Evolutionary conservation across 139 green algal species (phyloP).

Genomic region (Raphidocelis subcapitata): DNA sequence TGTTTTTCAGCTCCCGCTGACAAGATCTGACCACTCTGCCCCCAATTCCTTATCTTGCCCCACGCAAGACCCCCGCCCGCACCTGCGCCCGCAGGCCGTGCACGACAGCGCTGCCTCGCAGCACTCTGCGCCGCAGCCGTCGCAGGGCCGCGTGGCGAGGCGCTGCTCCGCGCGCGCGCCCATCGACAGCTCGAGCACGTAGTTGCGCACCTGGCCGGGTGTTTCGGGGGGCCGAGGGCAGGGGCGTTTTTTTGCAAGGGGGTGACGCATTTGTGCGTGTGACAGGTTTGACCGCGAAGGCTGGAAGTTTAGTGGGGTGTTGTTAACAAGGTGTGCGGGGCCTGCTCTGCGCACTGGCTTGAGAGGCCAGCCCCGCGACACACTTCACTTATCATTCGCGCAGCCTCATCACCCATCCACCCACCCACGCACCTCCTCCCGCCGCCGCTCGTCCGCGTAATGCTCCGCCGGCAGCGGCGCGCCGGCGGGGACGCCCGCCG

Average conservation of each 20-base stretch:
- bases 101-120: constrained; percentile 69
- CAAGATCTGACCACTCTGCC: no score
- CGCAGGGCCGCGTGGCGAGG: constrained; percentile 50
- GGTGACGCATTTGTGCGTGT: background rate
- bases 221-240: background rate
- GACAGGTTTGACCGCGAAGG: background rate
- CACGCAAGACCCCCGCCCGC: no score
- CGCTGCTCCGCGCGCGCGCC: constrained; percentile 62
- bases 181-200: constrained; percentile 71
- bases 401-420: background rate
- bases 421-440: constrained; percentile 54
- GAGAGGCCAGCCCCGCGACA: background rate
- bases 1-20: no score
- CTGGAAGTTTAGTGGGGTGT: background rate
- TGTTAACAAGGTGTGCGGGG: background rate
- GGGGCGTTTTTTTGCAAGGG: background rate
- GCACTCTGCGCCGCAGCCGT: constrained; percentile 57
- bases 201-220: constrained; percentile 55
- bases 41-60: no score
- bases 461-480: constrained; percentile 65
- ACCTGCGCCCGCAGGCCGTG: constrained; percentile 54
- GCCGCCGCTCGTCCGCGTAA: constrained; percentile 50
- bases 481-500: constrained; percentile 71
- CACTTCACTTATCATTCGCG: no score
- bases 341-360: constrained; percentile 4